These are phyloP conservation scores for Exsudoporus frostii DNA, from an alignment of 768 basidiomycete genomes.

Conservation along the genomic window DNA sequence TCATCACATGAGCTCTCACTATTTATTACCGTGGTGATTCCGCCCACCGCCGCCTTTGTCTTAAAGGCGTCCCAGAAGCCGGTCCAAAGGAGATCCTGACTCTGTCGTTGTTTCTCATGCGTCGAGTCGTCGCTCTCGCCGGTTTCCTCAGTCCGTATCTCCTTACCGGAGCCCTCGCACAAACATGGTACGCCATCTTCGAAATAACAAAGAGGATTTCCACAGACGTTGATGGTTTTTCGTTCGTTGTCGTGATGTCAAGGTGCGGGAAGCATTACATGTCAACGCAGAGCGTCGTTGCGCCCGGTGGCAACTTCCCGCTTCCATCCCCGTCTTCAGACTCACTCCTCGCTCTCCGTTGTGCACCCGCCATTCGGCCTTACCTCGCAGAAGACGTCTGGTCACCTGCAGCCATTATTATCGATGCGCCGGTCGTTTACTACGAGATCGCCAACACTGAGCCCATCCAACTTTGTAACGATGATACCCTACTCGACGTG, in stretches of 20 bases:
- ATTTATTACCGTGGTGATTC: not conserved
- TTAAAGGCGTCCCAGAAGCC: not conserved
- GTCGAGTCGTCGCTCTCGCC: slow-evolving; percentile 3
- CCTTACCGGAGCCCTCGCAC: slow-evolving; percentile 17
- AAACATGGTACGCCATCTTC: slow-evolving; percentile 27
- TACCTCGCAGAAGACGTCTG: slow-evolving; percentile 54
- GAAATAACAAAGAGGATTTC: not conserved
- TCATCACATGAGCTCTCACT: not conserved
- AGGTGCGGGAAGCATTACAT: slow-evolving; percentile 62
- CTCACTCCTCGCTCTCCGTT: slow-evolving; percentile 56
- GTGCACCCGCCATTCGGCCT: slow-evolving; percentile 55
- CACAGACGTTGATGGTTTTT: not conserved
- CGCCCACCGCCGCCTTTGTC: not conserved
- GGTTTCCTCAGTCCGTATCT: slow-evolving; percentile 9
- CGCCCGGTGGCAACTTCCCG: slow-evolving; percentile 52
- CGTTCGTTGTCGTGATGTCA: slow-evolving; percentile 13
- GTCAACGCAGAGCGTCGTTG: slow-evolving; percentile 37
- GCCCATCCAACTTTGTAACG: slow-evolving; percentile 35
- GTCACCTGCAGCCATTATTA: slow-evolving; percentile 43
- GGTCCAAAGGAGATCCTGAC: too few relatives aligned
- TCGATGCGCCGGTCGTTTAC: slow-evolving; percentile 51
- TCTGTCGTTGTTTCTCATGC: slow-evolving; percentile 10
- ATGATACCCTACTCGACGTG: slow-evolving; percentile 33
- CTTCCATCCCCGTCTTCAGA: slow-evolving; percentile 34
- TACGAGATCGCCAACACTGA: slow-evolving; percentile 45